Evolutionary conservation across 805 yeast species (phyloP).

Genomic region (Brettanomyces bruxellensis): DNA sequence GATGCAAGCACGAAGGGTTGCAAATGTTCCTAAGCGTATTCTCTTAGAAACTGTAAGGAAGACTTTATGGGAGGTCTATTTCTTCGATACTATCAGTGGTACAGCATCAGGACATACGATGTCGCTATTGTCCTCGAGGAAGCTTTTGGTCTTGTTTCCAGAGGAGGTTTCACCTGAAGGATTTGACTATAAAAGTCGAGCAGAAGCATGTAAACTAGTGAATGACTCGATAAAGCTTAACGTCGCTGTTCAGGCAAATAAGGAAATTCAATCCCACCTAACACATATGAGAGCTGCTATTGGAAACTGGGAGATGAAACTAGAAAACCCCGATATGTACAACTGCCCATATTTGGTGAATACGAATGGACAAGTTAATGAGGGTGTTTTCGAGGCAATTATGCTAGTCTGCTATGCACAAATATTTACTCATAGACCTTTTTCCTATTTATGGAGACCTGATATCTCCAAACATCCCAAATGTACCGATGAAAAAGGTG

Average conservation of each 20-base stretch:
- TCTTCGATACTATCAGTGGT: constrained; percentile 43
- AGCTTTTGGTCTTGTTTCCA: constrained; percentile 33
- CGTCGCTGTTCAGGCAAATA: constrained; percentile 32
- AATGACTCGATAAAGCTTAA: constrained; percentile 41
- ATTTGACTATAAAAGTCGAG: constrained; percentile 40
- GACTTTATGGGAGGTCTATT: constrained; percentile 44
- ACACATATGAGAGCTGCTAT: constrained; percentile 35
- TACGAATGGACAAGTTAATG: constrained; percentile 37
- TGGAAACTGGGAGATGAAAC: constrained; percentile 41
- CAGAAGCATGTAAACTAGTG: constrained; percentile 38
- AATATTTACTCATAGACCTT: constrained; percentile 46
- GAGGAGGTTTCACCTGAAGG: constrained; percentile 22
- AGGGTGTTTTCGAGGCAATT: constrained; percentile 44
- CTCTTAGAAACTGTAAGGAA: constrained; percentile 31
- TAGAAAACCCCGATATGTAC: constrained; percentile 34
- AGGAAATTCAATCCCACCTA: constrained; percentile 28
- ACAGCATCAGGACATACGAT: constrained; percentile 42
- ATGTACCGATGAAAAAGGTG: constrained; percentile 24
- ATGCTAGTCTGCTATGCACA: constrained; percentile 41
- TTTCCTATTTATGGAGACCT: constrained; percentile 43
- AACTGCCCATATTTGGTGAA: constrained; percentile 34
- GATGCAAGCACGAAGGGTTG: constrained; percentile 13
- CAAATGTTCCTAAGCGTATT: constrained; percentile 13
- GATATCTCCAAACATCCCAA: constrained; percentile 33
- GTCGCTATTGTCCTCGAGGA: constrained; percentile 29